These are phyloP conservation scores for Nicotiana knightiana DNA, from an alignment of 257 asterid genomes.

Conservation along the genomic window DNA sequence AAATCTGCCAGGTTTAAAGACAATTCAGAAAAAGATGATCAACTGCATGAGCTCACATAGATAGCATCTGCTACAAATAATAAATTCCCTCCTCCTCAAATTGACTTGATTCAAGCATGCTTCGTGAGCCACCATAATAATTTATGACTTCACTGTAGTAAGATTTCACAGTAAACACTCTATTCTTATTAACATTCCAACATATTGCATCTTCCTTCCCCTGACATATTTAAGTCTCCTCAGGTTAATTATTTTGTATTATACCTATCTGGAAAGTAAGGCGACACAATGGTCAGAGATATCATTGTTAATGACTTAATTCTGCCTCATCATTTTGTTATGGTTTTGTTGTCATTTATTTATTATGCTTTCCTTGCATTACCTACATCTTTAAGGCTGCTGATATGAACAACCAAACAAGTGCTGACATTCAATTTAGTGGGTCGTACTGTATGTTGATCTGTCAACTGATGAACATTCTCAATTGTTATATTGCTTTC, in stretches of 20 bases:
- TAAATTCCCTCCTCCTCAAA: no score
- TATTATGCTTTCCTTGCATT: background rate
- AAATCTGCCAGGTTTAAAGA: no score
- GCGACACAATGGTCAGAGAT: background rate
- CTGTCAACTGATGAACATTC: background rate
- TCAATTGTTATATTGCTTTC: background rate
- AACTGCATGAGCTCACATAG: no score
- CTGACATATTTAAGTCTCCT: background rate
- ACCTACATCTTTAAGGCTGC: background rate
- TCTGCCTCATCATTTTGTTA: background rate
- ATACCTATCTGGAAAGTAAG: background rate
- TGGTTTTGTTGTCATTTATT: background rate
- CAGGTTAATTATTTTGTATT: background rate
- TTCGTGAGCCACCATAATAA: no score
- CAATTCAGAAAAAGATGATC: no score
- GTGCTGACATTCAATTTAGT: background rate
- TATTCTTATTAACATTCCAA: no score
- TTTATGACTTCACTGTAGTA: no score
- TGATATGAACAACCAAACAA: background rate
- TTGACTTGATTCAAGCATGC: no score
- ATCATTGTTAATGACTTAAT: background rate
- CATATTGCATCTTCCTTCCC: no score
- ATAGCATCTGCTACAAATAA: no score
- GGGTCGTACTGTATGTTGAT: background rate
- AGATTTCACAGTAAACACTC: no score